Evolutionary conservation across 2,329 filamentous ascomycete genomes (phyloP).

Genomic region (Venturiaceae sp.): DNA sequence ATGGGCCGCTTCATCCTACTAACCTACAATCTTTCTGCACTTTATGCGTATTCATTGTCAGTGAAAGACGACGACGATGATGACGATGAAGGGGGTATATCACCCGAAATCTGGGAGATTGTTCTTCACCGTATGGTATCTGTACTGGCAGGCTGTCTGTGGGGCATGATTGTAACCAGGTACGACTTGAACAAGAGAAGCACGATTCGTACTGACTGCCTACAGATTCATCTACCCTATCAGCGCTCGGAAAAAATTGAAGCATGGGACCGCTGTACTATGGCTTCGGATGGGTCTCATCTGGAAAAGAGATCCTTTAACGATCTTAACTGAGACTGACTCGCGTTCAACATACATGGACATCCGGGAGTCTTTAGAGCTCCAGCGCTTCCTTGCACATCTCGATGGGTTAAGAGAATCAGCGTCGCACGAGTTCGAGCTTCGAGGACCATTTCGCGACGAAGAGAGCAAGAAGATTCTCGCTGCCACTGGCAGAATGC

Average conservation of each 20-base stretch:
- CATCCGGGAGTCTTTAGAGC: conserved; percentile 74
- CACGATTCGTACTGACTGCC: too few species aligned
- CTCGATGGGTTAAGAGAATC: conserved; percentile 64
- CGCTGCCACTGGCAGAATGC: conserved; percentile 68
- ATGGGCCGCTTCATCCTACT: conserved; percentile 90
- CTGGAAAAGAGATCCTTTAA: conserved; percentile 88
- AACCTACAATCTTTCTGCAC: conserved; percentile 88
- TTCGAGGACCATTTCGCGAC: conserved; percentile 77
- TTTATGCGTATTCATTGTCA: conserved; percentile 88
- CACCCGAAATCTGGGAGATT: conserved; percentile 81
- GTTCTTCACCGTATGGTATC: conserved; percentile 78
- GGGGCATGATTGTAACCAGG: conserved; percentile 86
- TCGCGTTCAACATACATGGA: conserved; percentile 64
- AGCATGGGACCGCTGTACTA: conserved; percentile 79
- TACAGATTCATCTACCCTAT: conserved; percentile 92
- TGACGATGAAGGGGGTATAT: conserved; percentile 71
- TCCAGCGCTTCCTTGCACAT: conserved; percentile 68
- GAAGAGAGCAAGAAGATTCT: conserved; percentile 65
- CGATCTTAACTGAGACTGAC: conserved; percentile 42
- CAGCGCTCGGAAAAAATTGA: conserved; percentile 77
- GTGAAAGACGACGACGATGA: conserved; percentile 73
- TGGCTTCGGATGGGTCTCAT: conserved; percentile 85
- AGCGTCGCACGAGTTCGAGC: conserved; percentile 78
- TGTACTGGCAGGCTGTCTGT: conserved; percentile 77
- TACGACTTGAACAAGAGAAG: too few species aligned